Evolutionary conservation across 257 asterid genomes (phyloP), one percentile per base, ranked within the genome.

Genomic region (Paulownia fortunei): DNA sequence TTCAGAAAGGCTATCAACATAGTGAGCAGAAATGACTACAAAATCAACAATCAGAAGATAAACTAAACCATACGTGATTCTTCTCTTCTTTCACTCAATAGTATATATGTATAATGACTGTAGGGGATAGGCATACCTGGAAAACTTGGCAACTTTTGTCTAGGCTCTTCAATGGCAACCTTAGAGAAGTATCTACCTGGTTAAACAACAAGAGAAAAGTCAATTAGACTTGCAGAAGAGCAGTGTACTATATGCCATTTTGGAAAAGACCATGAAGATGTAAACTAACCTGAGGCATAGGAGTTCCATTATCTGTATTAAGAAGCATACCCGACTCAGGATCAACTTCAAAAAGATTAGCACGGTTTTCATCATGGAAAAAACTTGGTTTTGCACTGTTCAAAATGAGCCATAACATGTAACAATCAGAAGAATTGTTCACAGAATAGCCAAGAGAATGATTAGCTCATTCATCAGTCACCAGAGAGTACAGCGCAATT

Each of bases 301-400:
- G 99, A 67, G 97, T 90, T 74, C 99, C 99, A 81, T 93, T 93
- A 82, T 96, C 98, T 5, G 99, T 94, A 82, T 94, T 94, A 36
- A 83, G 84, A 72, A 94, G 99, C 99, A 94, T 91, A 42, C 99
- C 98, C 44, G 97, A 87, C 82, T 82, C 89, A 3, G 88, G 91
- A 69, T 89, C 97, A 74, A 94, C 99, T 91, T 92, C 96, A 87
- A 92, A 92, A 76, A 94, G 90, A 80, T 79, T 91, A 61, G 97
- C 91, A 77, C 89, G 97, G 79, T 77, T 90, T 84, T 93, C 98
- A 78, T 96, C 99, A 79, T 87, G 98, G 83, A 96, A 96, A 87
- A 96, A 96, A 15, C 95, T 73, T 69, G 99, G 99, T 86, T 96
- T 96, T 60, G 94, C 97, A 87, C 99, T 96, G 92, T 79, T 66